Base-by-base conservation (phyloP, 2,329 filamentous ascomycete genomes). In the Cytospora piceae region DNA sequence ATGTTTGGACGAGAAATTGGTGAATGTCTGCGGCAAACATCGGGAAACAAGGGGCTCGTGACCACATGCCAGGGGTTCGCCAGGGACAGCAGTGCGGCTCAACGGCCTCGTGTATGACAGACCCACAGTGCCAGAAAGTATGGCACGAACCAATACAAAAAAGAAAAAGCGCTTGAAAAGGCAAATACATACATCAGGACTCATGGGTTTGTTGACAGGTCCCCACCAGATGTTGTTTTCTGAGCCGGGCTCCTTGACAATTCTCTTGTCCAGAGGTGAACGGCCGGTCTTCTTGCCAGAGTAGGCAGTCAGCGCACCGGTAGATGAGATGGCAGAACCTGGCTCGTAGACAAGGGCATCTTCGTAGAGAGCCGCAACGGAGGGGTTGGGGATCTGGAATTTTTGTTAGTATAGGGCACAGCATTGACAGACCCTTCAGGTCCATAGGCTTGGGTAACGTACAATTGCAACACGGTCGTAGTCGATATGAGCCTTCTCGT, bases 181-280 rank as follows among this genome's bases (percentile, higher is more conserved):
- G 57, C 66, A 61, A 63, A 69, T 65, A 69, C 92, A 88, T 90
- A 98, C 95, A 80, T 98, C 94, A 74, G 93, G 87, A 72, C 88
- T 90, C 95, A 99, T 99, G 77, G 94, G 92, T 88, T 98, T 98
- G 87, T 99, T 99, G 73, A 99, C 95, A 64, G 95, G 94, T 75
- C 95, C 95, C 95, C 95, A 98, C 95, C 95, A 99, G 75, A 99
- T 87, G 68, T 99, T 88, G 65, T 95, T 90, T 79, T 97, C 90
- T 70, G 95, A 98, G 69, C 88, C 84, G 67, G 89, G 83, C 80
- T 99, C 95, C 83, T 96, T 88, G 77, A 99, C 95, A 77, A 99
- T 92, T 78, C 95, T 90, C 90, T 99, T 99, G 83, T 99, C 95
- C 64, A 92, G 89, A 29, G 95, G 95, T 69, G 95, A 99, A 71